phyloP scores from a whole-genome alignment of 1,139 yeast species.

The Casaregolazyma lundiana region DNA sequence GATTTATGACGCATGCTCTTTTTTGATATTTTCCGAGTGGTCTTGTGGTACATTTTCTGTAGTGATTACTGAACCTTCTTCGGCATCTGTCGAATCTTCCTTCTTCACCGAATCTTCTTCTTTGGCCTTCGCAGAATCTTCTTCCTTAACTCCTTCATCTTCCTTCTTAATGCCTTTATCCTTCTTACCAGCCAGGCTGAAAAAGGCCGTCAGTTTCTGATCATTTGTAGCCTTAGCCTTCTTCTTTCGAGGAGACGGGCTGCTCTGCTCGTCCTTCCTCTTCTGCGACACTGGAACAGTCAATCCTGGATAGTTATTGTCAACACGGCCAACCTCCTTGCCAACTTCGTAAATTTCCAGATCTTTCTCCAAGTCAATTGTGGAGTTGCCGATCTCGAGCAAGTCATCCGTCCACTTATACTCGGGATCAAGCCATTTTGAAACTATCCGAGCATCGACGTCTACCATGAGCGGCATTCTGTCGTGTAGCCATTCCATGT shows the following conservation, averaged over 20 bases:
- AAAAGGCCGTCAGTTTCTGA: conserved; percentile 1
- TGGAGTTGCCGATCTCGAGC: conserved; percentile 8
- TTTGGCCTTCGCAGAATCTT: not conserved
- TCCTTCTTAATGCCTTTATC: not conserved
- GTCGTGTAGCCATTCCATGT: conserved; percentile 63
- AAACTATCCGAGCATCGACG: conserved; percentile 51
- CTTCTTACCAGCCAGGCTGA: not conserved
- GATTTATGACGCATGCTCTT: not conserved
- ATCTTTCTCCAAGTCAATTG: conserved; percentile 19
- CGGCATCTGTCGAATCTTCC: too few species aligned
- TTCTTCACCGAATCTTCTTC: not conserved
- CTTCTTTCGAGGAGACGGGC: conserved; percentile 3
- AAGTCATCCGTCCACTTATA: conserved; percentile 35
- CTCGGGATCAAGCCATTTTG: conserved; percentile 56
- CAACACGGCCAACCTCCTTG: conserved; percentile 60
- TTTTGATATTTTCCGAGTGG: not conserved
- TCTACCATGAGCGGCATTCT: conserved; percentile 71
- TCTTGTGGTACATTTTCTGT: not conserved
- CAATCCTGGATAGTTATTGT: conserved; percentile 45
- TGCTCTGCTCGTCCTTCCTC: not conserved
- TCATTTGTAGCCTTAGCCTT: conserved; percentile 6
- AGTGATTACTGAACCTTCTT: too few species aligned
- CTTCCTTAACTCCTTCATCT: not conserved
- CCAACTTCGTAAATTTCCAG: conserved; percentile 55
- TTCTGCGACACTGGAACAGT: conserved; percentile 36